Evolutionary conservation across 2,329 filamentous ascomycete genomes (phyloP).

Genomic region (Tolypocladium ovalisporum): DNA sequence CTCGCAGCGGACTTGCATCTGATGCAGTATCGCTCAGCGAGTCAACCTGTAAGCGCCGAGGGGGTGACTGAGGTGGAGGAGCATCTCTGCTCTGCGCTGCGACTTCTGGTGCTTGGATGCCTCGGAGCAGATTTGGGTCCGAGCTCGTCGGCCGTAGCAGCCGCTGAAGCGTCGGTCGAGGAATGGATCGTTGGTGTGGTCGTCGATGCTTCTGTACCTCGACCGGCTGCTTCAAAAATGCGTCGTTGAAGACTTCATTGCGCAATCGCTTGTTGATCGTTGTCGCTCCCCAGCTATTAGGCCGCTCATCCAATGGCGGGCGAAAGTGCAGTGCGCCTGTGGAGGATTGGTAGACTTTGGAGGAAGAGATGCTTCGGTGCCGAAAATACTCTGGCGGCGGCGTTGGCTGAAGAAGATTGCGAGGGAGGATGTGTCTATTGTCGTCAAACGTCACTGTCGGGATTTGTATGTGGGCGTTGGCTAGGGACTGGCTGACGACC

Average conservation of each 20-base stretch:
- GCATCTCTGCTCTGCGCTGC: conserved; percentile 3
- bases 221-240: conserved; percentile 75
- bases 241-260: conserved; percentile 86
- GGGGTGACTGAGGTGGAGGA: not conserved
- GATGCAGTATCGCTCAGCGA: conserved; percentile 20
- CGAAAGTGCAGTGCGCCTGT: conserved; percentile 10
- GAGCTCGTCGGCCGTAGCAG: conserved; percentile 33
- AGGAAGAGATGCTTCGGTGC: conserved; percentile 21
- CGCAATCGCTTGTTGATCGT: conserved; percentile 80
- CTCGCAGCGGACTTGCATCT: conserved; percentile 12
- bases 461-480: conserved; percentile 51
- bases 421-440: conserved; percentile 85
- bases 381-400: conserved; percentile 20
- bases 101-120: not conserved
- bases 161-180: conserved; percentile 37
- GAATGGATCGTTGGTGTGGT: conserved; percentile 56
- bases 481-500: conserved; percentile 64
- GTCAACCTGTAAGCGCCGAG: not conserved
- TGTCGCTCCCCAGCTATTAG: conserved; percentile 77
- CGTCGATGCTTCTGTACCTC: conserved; percentile 67
- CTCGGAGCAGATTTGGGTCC: conserved; percentile 24
- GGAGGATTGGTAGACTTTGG: conserved; percentile 10
- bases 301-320: conserved; percentile 40
- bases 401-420: conserved; percentile 63
- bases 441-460: conserved; percentile 91